Percentiles rank a stretch among this genome's conserved stretches.
Evolutionary conservation across 176 grass and related monocot species (phyloP).

Genomic region (Oryza brachyantha): DNA sequence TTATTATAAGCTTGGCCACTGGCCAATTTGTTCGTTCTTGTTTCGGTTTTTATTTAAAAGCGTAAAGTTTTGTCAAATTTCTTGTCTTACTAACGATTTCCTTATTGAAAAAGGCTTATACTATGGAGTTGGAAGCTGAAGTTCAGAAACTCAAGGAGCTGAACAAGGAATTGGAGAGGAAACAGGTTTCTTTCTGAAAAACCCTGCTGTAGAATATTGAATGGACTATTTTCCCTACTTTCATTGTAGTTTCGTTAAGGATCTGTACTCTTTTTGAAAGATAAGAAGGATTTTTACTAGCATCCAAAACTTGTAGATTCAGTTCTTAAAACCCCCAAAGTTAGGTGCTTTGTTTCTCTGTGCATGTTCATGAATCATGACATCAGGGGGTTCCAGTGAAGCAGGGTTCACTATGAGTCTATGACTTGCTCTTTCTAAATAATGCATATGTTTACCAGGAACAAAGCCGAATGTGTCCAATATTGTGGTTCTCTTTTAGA

Average conservation of each 20-base stretch:
- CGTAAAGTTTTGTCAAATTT: neutral
- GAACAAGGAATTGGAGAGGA: conserved; percentile 62
- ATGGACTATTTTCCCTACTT: neutral
- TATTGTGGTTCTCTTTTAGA: neutral
- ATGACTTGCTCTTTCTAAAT: neutral
- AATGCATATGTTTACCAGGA: neutral
- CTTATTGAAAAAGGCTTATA: conserved; percentile 64
- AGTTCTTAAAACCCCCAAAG: neutral
- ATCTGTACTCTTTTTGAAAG: no score
- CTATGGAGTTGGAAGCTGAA: conserved; percentile 88
- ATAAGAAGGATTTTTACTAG: no score
- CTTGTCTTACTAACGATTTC: conserved; percentile 25
- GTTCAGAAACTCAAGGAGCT: conserved; percentile 80
- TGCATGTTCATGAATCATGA: conserved; percentile 1
- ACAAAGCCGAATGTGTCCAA: neutral
- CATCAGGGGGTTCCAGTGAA: neutral
- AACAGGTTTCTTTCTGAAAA: conserved; percentile 54
- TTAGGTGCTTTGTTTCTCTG: conserved; percentile 1
- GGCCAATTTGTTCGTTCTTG: neutral
- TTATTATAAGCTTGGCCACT: neutral
- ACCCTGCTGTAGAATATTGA: neutral
- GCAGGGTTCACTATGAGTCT: neutral
- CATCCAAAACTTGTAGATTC: conserved; percentile 1
- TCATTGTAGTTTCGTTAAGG: neutral
- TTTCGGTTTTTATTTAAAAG: neutral